Percentiles rank a stretch among this genome's conserved stretches.
Conservation (phyloP, 495 filamentous ascomycete genomes). For the Trichoderma parareesei region DNA sequence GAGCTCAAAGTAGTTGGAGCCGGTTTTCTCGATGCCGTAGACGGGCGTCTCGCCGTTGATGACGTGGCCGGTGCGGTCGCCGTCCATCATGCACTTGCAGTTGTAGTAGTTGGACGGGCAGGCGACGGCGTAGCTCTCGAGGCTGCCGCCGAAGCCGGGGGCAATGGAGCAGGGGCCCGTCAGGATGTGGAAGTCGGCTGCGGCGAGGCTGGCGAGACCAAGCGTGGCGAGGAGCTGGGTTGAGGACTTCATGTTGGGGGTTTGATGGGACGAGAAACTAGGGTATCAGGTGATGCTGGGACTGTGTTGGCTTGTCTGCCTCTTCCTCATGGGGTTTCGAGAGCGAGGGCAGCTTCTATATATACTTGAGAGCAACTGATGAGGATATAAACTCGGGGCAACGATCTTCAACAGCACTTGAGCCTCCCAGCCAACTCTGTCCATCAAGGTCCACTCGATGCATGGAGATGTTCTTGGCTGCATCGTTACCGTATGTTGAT, state of each 20-base stretch:
- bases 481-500: neutral
- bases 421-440: no score
- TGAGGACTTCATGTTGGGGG: neutral
- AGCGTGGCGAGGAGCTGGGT: neutral
- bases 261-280: neutral
- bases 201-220: neutral
- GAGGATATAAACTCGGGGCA: neutral
- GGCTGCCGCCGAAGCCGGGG: neutral
- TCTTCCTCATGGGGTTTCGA: neutral
- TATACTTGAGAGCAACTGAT: neutral
- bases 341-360: neutral
- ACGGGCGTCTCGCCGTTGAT: neutral
- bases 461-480: neutral
- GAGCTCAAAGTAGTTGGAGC: slow-evolving; percentile 1
- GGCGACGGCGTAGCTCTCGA: neutral
- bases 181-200: neutral
- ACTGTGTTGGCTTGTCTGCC: neutral
- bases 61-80: neutral
- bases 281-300: neutral
- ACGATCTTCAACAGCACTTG: neutral
- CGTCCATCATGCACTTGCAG: neutral
- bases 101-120: slow-evolving; percentile 2
- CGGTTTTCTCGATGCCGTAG: neutral
- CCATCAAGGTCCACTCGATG: neutral
- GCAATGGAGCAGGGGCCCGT: slow-evolving; percentile 1